Conservation (phyloP, 2,329 filamentous ascomycete genomes). For the Ophiocordyceps sinensis region DNA sequence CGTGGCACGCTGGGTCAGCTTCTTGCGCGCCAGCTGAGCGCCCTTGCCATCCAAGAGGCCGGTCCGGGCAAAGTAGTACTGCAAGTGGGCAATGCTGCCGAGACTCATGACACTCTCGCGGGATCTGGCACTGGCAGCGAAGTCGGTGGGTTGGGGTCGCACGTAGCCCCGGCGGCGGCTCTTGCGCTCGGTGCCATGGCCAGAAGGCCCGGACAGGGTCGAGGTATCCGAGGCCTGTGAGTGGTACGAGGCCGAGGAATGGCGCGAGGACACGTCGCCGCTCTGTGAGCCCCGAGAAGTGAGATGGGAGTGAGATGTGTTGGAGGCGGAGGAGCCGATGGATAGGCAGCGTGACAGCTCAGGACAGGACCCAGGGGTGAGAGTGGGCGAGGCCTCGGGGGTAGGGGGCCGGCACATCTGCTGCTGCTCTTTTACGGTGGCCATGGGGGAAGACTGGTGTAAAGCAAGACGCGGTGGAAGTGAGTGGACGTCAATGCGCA, state of each 20-base stretch:
- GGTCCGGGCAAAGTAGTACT: conserved; percentile 96
- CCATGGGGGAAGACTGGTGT: conserved; percentile 10
- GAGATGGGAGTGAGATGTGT: conserved; percentile 35
- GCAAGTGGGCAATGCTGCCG: conserved; percentile 90
- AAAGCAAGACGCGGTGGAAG: not conserved
- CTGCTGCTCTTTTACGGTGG: conserved; percentile 17
- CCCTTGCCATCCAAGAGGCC: conserved; percentile 89
- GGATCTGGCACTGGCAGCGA: conserved; percentile 77
- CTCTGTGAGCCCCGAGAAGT: conserved; percentile 39
- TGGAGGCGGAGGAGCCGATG: conserved; percentile 43
- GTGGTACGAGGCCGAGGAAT: conserved; percentile 46
- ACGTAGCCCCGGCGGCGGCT: conserved; percentile 65
- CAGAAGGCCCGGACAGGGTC: conserved; percentile 28
- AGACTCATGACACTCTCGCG: conserved; percentile 92
- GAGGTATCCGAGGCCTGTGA: conserved; percentile 29
- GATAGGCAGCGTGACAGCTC: conserved; percentile 51
- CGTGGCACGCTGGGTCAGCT: conserved; percentile 42
- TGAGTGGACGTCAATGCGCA: not conserved
- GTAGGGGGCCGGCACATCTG: conserved; percentile 26
- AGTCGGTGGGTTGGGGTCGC: conserved; percentile 73
- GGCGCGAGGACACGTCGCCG: conserved; percentile 38
- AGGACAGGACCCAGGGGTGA: conserved; percentile 44
- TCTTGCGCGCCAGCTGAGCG: conserved; percentile 65
- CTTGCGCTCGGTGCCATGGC: conserved; percentile 24
- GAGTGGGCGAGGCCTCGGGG: conserved; percentile 46